A percentile compares a stretch with the other conserved stretches of the same genome.
Conservation (phyloP, 257 asterid species). For the Capsicum chinense region DNA sequence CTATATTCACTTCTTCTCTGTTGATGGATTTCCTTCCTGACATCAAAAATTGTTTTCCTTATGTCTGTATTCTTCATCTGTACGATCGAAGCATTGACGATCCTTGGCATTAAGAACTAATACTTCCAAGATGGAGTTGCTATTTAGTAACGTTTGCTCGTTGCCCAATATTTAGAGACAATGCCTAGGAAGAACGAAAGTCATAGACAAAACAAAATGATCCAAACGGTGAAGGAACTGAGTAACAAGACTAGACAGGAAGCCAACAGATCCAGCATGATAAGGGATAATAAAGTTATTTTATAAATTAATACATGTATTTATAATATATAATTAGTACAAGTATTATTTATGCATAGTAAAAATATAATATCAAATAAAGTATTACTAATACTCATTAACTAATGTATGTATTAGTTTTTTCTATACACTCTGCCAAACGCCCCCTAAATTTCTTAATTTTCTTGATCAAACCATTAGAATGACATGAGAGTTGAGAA, state of each 20-base stretch:
- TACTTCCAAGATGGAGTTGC: slow-evolving; percentile 52
- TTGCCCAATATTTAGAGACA: slow-evolving; percentile 73
- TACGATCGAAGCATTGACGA: slow-evolving; percentile 58
- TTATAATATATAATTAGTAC: no score
- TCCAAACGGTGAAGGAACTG: not conserved
- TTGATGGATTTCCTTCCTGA: slow-evolving; percentile 53
- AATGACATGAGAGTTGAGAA: no score
- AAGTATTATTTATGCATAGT: no score
- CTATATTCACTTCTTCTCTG: not conserved
- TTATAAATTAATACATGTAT: no score
- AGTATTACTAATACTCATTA: no score
- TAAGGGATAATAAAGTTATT: slow-evolving; percentile 26
- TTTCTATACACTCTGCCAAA: no score
- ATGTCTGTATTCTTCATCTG: slow-evolving; percentile 53
- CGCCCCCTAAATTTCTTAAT: no score
- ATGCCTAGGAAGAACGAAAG: slow-evolving; percentile 42
- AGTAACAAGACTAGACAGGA: slow-evolving; percentile 42
- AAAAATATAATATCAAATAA: no score
- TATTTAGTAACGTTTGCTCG: slow-evolving; percentile 46
- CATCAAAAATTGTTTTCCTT: slow-evolving; percentile 45
- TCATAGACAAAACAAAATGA: not conserved
- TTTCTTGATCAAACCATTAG: no score
- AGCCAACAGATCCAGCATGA: slow-evolving; percentile 54
- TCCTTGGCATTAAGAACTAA: slow-evolving; percentile 56
- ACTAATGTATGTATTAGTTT: no score